phyloP scores from a whole-genome alignment of 768 basidiomycete species.

The Cytidiella melzeri region DNA sequence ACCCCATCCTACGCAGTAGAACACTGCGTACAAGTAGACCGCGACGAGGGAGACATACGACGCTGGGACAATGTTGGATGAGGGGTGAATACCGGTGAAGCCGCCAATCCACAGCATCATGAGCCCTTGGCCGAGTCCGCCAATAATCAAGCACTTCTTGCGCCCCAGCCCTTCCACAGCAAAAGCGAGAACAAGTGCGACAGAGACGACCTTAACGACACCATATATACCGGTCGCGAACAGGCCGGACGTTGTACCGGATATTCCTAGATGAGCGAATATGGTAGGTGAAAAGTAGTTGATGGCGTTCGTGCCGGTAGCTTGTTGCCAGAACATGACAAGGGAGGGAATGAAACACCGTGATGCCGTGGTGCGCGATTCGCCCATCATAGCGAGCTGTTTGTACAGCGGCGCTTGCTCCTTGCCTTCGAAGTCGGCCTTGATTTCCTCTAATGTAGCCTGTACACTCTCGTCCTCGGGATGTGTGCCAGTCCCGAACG shows the following conservation, averaged over 20 bases:
- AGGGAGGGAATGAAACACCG: slow-evolving; percentile 40
- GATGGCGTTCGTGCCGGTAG: slow-evolving; percentile 50
- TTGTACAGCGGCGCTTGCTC: slow-evolving; percentile 26
- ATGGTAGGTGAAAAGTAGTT: slow-evolving; percentile 51
- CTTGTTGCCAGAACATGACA: slow-evolving; percentile 43
- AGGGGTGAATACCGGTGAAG: slow-evolving; percentile 32
- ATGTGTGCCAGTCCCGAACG: slow-evolving; percentile 28
- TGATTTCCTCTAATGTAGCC: slow-evolving; percentile 39
- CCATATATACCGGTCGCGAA: slow-evolving; percentile 45
- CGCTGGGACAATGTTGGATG: slow-evolving; percentile 27
- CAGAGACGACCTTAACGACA: slow-evolving; percentile 36
- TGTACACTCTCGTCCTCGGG: slow-evolving; percentile 31
- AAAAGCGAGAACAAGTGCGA: slow-evolving; percentile 34
- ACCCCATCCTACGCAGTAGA: slow-evolving; percentile 37
- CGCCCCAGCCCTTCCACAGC: slow-evolving; percentile 45
- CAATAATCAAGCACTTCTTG: slow-evolving; percentile 43
- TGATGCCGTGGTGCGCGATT: slow-evolving; percentile 36
- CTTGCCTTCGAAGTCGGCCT: slow-evolving; percentile 41
- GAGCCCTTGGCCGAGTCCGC: slow-evolving; percentile 41
- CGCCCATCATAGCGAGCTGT: slow-evolving; percentile 39
- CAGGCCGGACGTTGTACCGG: slow-evolving; percentile 35
- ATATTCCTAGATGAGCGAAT: slow-evolving; percentile 43
- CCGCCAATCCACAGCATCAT: slow-evolving; percentile 35
- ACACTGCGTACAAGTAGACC: slow-evolving; percentile 42
- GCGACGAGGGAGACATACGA: slow-evolving; percentile 40